Evolutionary conservation across 1,284 basidiomycete species (phyloP), one percentile per base, ranked within the genome.

Genomic region (Ustilago crameri): DNA sequence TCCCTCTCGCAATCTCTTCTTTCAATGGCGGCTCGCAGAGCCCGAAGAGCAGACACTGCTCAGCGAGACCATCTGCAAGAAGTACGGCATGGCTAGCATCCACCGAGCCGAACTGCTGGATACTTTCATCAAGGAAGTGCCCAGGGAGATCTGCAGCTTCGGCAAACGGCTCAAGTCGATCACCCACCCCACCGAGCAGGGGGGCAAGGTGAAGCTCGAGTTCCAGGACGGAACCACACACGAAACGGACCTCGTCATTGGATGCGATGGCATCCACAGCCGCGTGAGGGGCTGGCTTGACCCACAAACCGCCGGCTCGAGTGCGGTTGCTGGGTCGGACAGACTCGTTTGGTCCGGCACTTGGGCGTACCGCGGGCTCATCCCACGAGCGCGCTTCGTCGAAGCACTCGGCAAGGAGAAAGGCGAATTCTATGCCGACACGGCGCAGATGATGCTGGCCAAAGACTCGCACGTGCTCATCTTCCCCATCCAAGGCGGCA

Each of bases 401-500:
- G 48, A 44, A 8, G 68, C 72, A 1, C 56, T 81, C 1, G 74
- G 62, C n/a, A 51, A 59, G 15, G 63, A 68, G 0, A 61, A 61
- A 27, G 73, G 69, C 42, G 51, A 73, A 12, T 66, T 64, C 42
- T 75, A 73, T 46, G 73, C 73, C 20, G 45, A 62, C n/a, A 65
- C 57, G 3, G 59, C 72, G 0, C 67, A 76, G 44, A 61, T 61
- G 55, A 51, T 47, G 59, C 43, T 34, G 34, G 89, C 59, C 27
- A 51, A 53, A 14, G 63, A 72, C 40, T 59, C 59, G 87, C 89
- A 90, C 76, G 80, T 89, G 30, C 86, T 89, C 48, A 85, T 86
- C 3, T 88, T 88, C 75, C 87, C 88, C 0, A 87, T 90, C 59
- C 84, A 86, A 15, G 67, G 67, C 9, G 78, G 77, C 9, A 56